Evolutionary conservation across 2,329 filamentous ascomycete species (phyloP), one percentile per base, ranked within the genome.

Genomic region (Ceratocystiopsis sp.): DNA sequence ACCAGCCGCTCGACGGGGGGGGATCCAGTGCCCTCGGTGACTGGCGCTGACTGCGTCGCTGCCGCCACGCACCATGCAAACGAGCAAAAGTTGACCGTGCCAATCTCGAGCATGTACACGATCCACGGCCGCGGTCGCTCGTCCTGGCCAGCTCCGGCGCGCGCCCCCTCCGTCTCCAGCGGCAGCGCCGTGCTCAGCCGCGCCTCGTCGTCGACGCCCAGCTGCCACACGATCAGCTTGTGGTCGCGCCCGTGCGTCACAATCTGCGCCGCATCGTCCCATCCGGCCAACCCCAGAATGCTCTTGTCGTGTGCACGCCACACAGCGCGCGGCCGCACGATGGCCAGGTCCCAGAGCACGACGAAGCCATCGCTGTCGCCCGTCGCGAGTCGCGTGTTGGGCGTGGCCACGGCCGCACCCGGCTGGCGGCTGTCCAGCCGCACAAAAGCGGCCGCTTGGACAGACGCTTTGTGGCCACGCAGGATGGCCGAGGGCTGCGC

Each of bases 81-180:
- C 2, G 81, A 72, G 57, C 91, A 98, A 57, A 96, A 98, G 56
- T 96, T 98, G 63, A 96, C 73, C 1, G 89, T 85, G 55, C 95
- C 95, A 37, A 96, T 85, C 6, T 82, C 69, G 6, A 98, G 64
- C 4, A 83, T 72, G 59, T 94, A 75, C 18, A 94, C 60, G n/a
- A 95, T 64, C 85, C 84, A 93, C 29, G 91, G 91, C 53, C 78
- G 70, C 16, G 69, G 72, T 49, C 63, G 70, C 58, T 59, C 38
- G 59, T 61, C 25, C 57, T 59, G 2, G 57, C 63, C 39, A 7
- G 13, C 29, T 3, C 7, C 13, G 15, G 38, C 32, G 1, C 37
- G n/a, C 33, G 13, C 18, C 2, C 19, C 15, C 32, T 38, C 39
- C 10, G 63, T 61, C 48, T 93, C 84, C 32, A 89, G 70, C 0